Percentiles rank a stretch among this genome's conserved stretches.
phyloP scores from a whole-genome alignment of 805 yeast species.

The Pichia rugopelliculosa region DNA sequence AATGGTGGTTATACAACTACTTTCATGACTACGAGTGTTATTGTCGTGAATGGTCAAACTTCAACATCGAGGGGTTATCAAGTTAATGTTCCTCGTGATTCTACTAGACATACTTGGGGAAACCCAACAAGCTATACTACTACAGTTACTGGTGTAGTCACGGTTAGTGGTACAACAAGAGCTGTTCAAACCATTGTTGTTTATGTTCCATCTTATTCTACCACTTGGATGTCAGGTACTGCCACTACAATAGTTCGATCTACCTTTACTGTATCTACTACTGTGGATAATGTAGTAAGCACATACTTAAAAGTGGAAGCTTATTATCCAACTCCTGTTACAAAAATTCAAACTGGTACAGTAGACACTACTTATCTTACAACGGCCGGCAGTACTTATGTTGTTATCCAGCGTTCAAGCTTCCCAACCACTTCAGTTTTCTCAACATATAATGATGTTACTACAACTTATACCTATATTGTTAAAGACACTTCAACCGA shows the following conservation, averaged over 20 bases:
- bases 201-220: neutral
- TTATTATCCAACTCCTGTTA: neutral
- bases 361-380: neutral
- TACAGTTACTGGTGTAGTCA: neutral
- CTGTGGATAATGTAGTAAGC: neutral
- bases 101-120: neutral
- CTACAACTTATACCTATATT: neutral
- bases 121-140: neutral
- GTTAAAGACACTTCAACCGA: neutral
- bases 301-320: neutral
- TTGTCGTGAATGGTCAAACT: neutral
- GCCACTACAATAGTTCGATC: neutral
- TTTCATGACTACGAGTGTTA: neutral
- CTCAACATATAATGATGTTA: neutral
- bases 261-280: neutral
- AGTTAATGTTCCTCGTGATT: constrained; percentile 1
- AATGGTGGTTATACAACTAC: neutral
- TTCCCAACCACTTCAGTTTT: neutral
- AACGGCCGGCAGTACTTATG: neutral
- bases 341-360: neutral
- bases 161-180: neutral
- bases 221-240: neutral
- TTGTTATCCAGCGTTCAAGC: neutral
- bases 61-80: neutral
- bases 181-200: neutral